A percentile compares a stretch with the other conserved stretches of the same genome.
These are phyloP conservation scores for Ustilago cynodontis DNA, from an alignment of 1,284 basidiomycete species.

Conservation along the genomic window DNA sequence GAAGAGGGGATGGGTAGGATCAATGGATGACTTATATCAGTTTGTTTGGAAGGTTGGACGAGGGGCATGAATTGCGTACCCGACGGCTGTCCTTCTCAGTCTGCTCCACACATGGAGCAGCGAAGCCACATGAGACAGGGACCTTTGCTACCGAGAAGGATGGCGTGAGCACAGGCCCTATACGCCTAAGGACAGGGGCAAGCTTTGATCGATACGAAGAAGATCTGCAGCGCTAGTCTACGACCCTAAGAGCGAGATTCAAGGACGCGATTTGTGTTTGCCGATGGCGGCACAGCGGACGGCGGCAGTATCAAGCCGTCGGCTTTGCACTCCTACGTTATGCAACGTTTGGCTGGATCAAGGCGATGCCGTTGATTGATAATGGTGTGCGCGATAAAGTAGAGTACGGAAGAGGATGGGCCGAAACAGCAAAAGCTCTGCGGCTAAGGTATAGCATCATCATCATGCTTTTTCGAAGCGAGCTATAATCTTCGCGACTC, in stretches of 20 bases:
- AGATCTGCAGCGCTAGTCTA: background rate
- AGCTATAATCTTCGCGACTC: background rate
- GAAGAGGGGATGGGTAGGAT: background rate
- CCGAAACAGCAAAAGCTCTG: background rate
- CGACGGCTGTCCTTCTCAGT: background rate
- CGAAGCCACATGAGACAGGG: no score
- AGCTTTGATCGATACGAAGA: background rate
- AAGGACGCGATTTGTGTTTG: background rate
- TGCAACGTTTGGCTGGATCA: background rate
- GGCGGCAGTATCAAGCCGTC: background rate
- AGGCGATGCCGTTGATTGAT: background rate
- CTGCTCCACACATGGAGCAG: background rate
- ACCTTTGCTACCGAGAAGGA: no score
- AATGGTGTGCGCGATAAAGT: background rate
- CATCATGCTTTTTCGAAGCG: slow-evolving; percentile 6
- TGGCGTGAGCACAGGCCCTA: slow-evolving; percentile 1
- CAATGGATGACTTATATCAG: slow-evolving; percentile 23
- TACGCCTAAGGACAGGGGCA: no score
- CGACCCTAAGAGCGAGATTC: background rate
- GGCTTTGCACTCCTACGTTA: background rate
- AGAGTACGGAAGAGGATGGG: background rate
- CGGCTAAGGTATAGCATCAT: background rate
- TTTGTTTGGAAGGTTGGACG: slow-evolving; percentile 12
- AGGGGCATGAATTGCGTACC: slow-evolving; percentile 21
- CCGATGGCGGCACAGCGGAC: background rate